Evolutionary conservation across 225 moss, liverwort and hornwort species (phyloP).

Genomic region (Marchantia polymorpha): DNA sequence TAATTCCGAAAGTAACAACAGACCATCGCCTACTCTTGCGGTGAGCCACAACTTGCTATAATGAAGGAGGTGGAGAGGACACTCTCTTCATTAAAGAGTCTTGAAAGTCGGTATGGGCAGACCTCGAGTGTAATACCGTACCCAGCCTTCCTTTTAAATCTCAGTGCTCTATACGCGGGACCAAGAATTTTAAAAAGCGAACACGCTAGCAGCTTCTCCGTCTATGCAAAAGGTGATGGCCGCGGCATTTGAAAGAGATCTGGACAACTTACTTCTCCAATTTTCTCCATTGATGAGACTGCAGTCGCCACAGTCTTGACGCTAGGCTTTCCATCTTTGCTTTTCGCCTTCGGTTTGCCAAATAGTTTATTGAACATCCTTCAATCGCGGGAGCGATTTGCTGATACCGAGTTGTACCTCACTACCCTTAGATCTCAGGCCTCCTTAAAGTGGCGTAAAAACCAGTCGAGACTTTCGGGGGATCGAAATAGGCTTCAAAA

Average conservation of each 20-base stretch:
- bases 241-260: not conserved
- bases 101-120: no score
- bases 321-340: constrained; percentile 16
- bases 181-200: not conserved
- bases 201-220: not conserved
- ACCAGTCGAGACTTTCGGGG: no score
- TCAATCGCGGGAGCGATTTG: not conserved
- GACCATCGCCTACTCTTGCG: no score
- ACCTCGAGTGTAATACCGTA: not conserved
- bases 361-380: constrained; percentile 47
- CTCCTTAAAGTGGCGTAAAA: not conserved
- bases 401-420: no score
- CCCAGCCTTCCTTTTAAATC: not conserved
- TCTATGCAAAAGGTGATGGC: not conserved
- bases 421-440: not conserved
- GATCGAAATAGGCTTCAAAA: not conserved
- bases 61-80: no score
- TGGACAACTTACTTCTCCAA: constrained; percentile 34
- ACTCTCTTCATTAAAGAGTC: no score
- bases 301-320: constrained; percentile 38
- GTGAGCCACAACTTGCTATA: no score
- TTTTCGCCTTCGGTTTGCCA: constrained; percentile 40
- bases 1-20: not conserved
- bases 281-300: constrained; percentile 39
- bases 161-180: not conserved